Evolutionary conservation across 768 basidiomycete genomes (phyloP).

Genomic region (Hortiboletus campestris): DNA sequence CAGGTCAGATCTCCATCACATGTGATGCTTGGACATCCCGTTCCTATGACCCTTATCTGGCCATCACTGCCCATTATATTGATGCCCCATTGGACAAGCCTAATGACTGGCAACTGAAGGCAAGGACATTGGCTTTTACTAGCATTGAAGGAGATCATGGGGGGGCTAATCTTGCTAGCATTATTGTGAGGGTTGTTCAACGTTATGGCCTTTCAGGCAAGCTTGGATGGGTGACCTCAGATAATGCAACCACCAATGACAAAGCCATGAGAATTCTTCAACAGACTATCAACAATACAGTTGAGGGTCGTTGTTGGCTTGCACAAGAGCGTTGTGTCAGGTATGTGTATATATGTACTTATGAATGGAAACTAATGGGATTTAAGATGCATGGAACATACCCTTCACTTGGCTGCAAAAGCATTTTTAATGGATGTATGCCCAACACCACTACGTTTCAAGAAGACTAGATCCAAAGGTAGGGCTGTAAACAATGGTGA

Average conservation of each 20-base stretch:
- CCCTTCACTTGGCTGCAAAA: too few relatives aligned
- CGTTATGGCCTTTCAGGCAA: neutral
- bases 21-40: neutral
- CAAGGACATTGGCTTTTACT: neutral
- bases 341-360: neutral
- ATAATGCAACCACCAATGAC: neutral
- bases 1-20: neutral
- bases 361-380: too few relatives aligned
- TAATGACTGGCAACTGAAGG: neutral
- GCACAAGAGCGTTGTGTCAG: neutral
- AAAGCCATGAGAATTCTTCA: neutral
- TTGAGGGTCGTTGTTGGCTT: neutral
- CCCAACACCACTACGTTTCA: too few relatives aligned
- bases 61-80: neutral
- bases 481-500: too few relatives aligned
- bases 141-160: neutral
- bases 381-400: too few relatives aligned
- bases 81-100: neutral
- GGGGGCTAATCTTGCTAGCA: neutral
- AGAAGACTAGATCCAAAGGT: too few relatives aligned
- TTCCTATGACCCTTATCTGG: neutral
- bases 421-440: too few relatives aligned
- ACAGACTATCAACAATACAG: neutral
- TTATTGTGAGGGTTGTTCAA: neutral
- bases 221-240: too few relatives aligned